These are phyloP conservation scores for Cucurbita moschata DNA, from an alignment of 306 rosid species.

Conservation along the genomic window DNA sequence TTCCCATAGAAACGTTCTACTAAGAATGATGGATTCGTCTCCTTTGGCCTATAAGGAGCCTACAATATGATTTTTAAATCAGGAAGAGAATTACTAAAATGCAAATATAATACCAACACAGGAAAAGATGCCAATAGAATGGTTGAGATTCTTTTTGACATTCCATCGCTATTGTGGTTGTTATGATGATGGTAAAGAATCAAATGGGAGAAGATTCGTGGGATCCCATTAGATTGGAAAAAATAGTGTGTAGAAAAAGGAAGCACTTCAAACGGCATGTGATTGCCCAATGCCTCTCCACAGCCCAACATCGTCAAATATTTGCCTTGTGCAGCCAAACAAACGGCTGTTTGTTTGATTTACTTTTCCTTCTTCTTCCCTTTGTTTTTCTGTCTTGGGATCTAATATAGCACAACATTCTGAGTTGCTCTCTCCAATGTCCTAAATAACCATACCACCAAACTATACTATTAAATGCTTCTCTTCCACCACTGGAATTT, in stretches of 20 bases:
- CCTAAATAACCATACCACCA: not conserved
- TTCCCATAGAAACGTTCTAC: not conserved
- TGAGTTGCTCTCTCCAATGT: not conserved
- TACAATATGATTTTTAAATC: not conserved
- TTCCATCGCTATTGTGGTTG: not conserved
- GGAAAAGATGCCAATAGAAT: not conserved
- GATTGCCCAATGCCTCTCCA: not conserved
- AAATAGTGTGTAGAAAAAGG: not conserved
- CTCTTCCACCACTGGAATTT: not conserved
- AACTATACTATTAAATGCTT: not conserved
- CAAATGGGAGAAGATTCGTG: conserved; percentile 5
- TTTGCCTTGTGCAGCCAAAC: not conserved
- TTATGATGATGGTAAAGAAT: not conserved
- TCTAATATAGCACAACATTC: not conserved
- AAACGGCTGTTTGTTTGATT: not conserved
- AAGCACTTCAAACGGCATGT: conserved; percentile 5
- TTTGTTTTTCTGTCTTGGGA: not conserved
- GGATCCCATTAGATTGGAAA: not conserved
- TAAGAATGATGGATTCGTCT: not conserved
- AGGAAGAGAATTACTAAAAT: not conserved
- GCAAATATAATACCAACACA: not conserved
- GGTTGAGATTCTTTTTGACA: not conserved
- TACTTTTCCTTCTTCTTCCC: not conserved
- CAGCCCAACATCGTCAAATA: not conserved
- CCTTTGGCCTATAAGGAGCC: not conserved